A percentile compares a stretch with the other conserved stretches of the same genome.
phyloP scores from a whole-genome alignment of 2,329 filamentous ascomycete species.

The Trichoderma sp. region DNA sequence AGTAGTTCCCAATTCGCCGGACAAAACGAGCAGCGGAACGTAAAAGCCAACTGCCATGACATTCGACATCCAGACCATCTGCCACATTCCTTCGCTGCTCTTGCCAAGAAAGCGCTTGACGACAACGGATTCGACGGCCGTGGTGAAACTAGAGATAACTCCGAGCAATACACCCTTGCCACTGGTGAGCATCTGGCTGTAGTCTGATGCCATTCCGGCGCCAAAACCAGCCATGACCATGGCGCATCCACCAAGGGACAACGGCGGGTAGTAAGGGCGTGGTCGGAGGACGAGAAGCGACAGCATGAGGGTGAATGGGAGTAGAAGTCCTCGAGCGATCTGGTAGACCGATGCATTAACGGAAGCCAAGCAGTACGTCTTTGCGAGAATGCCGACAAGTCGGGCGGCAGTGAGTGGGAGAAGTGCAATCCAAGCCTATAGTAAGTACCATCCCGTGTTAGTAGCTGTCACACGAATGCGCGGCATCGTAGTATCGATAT shows the following conservation, averaged over 20 bases:
- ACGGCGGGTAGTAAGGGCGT: conserved; percentile 6
- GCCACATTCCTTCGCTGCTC: conserved; percentile 15
- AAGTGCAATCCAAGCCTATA: conserved; percentile 13
- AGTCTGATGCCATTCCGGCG: conserved; percentile 12
- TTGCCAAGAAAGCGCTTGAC: conserved; percentile 9
- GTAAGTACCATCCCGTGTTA: neutral
- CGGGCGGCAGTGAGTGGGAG: conserved; percentile 11
- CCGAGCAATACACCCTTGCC: conserved; percentile 12
- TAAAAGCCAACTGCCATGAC: conserved; percentile 11
- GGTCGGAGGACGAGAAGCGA: conserved; percentile 11
- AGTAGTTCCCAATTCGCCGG: conserved; percentile 2
- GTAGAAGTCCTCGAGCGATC: conserved; percentile 7
- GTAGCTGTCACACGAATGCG: neutral
- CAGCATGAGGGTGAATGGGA: neutral
- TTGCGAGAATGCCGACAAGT: conserved; percentile 15
- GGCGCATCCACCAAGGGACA: conserved; percentile 2
- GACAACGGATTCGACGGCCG: conserved; percentile 9
- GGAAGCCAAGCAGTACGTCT: conserved; percentile 11
- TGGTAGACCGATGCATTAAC: conserved; percentile 16
- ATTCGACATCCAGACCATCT: conserved; percentile 17
- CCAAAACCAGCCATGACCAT: conserved; percentile 14
- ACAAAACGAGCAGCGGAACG: neutral
- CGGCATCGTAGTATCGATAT: neutral
- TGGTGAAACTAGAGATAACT: conserved; percentile 9
- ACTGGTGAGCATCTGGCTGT: conserved; percentile 13